Evolutionary conservation across 1,284 basidiomycete species (phyloP).

Genomic region (Cutaneotrichosporon sp.): DNA sequence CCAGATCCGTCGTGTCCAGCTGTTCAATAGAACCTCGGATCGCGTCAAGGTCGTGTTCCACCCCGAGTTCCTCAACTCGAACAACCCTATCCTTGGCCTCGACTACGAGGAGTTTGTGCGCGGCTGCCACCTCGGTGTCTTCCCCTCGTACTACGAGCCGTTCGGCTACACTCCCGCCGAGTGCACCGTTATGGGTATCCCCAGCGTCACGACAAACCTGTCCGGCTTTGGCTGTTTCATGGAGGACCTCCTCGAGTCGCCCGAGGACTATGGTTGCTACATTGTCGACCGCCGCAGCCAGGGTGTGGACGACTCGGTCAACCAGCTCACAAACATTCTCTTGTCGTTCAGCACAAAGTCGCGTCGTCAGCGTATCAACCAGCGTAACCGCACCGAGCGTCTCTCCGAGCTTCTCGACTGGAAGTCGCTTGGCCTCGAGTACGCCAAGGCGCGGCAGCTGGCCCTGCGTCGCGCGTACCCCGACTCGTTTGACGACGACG

Average conservation of each 20-base stretch:
- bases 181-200: conserved; percentile 84
- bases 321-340: conserved; percentile 61
- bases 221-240: conserved; percentile 98
- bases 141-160: conserved; percentile 75
- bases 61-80: conserved; percentile 95
- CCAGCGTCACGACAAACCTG: conserved; percentile 92
- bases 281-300: conserved; percentile 89
- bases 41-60: conserved; percentile 97
- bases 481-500: conserved; percentile 72
- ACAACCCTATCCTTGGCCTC: conserved; percentile 92
- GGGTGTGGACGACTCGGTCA: conserved; percentile 86
- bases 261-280: conserved; percentile 73
- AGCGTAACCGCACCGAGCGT: conserved; percentile 93
- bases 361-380: conserved; percentile 94
- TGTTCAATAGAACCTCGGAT: conserved; percentile 79
- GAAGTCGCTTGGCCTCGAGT: conserved; percentile 97
- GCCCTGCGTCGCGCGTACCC: conserved; percentile 91
- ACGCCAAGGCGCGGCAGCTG: conserved; percentile 89
- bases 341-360: conserved; percentile 78
- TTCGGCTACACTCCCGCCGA: conserved; percentile 56
- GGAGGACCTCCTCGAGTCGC: conserved; percentile 94
- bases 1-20: conserved; percentile 85
- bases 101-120: conserved; percentile 99
- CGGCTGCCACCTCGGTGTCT: conserved; percentile 95
- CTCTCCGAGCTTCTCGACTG: conserved; percentile 89